Evolutionary conservation across 306 rosid genomes (phyloP).

Genomic region (Inga leiocalycina): DNA sequence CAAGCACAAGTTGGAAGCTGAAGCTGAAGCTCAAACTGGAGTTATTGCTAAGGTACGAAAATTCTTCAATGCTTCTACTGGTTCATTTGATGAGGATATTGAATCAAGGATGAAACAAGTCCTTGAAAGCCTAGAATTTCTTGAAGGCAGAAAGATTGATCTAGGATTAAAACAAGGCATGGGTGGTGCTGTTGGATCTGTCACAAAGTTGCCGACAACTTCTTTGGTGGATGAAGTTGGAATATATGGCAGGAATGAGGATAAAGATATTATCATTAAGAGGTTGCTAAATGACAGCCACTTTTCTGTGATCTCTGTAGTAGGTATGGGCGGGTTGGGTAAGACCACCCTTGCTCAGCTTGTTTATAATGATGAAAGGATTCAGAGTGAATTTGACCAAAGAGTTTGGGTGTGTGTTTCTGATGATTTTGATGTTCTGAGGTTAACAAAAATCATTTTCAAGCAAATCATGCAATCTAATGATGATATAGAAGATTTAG

Average conservation of each 20-base stretch:
- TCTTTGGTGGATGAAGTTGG: conserved; percentile 7
- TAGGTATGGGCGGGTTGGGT: conserved; percentile 5
- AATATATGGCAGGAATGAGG: conserved; percentile 28
- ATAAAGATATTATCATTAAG: neutral
- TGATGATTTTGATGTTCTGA: neutral
- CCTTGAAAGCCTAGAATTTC: neutral
- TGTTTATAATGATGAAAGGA: conserved; percentile 2
- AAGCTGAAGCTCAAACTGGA: neutral
- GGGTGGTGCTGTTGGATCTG: neutral
- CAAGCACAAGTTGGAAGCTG: neutral
- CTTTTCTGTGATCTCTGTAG: neutral
- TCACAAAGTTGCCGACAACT: neutral
- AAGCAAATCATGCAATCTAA: neutral
- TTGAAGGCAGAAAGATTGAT: neutral
- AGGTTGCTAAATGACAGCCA: neutral
- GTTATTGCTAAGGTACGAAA: conserved; percentile 12
- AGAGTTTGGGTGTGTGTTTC: conserved; percentile 27
- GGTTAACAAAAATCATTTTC: neutral
- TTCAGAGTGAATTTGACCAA: neutral
- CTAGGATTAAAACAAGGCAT: neutral
- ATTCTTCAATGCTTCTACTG: neutral
- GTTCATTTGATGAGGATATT: neutral
- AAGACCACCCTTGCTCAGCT: conserved; percentile 21
- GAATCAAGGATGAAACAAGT: neutral
- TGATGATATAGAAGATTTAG: neutral